phyloP scores from a whole-genome alignment of 1,139 yeast genomes.

The Candida sanyaensis region DNA sequence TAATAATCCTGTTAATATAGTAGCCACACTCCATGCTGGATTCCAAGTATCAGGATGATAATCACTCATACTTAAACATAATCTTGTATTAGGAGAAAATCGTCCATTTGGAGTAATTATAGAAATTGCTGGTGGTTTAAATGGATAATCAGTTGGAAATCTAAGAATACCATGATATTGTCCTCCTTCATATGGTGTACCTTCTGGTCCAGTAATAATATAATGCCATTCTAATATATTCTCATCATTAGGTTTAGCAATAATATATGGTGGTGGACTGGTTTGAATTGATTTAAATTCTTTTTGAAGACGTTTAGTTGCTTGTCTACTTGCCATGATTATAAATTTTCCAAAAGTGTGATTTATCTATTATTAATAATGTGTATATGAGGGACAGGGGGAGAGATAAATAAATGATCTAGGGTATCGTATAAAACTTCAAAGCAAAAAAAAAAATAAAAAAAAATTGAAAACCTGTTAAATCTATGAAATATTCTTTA shows the following conservation, averaged over 20 bases:
- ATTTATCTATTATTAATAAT: too few relatives aligned
- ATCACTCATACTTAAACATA: conserved; percentile 88
- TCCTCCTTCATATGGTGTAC: conserved; percentile 81
- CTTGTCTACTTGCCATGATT: conserved; percentile 51
- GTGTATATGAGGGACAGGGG: not conserved
- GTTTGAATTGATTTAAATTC: conserved; percentile 76
- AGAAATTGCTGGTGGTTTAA: conserved; percentile 87
- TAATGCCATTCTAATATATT: conserved; percentile 81
- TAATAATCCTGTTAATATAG: conserved; percentile 79
- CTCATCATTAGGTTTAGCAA: conserved; percentile 81
- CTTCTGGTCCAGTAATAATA: conserved; percentile 81
- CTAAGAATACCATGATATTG: conserved; percentile 87
- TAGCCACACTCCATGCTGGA: conserved; percentile 92
- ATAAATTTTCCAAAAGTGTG: not conserved
- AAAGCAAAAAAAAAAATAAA: not conserved
- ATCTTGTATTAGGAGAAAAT: conserved; percentile 72
- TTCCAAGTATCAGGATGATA: conserved; percentile 95
- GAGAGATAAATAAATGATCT: not conserved
- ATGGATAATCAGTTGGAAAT: conserved; percentile 88
- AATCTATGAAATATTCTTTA: not conserved
- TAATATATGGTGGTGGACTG: conserved; percentile 79
- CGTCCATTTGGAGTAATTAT: conserved; percentile 89
- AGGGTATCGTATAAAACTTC: too few relatives aligned
- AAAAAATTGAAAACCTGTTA: not conserved
- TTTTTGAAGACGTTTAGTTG: conserved; percentile 59